Conservation (phyloP, 2,329 filamentous ascomycete genomes). For the Pseudopithomyces maydicus region DNA sequence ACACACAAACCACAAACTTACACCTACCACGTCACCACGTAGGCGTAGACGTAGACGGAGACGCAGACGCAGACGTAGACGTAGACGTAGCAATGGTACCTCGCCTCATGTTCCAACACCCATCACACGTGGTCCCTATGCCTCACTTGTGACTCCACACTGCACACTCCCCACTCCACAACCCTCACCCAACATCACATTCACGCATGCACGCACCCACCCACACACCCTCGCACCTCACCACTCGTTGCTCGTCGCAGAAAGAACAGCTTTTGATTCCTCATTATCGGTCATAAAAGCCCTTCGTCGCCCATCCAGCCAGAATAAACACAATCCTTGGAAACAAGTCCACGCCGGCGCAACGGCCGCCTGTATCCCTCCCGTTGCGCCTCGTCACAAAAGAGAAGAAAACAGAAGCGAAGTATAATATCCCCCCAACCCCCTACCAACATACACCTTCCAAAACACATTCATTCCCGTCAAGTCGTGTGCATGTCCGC, state of each 20-base stretch:
- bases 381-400: constrained; percentile 21
- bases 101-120: not conserved
- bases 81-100: not conserved
- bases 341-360: constrained; percentile 15
- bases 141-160: not conserved
- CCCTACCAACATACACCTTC: constrained; percentile 26
- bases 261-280: constrained; percentile 47
- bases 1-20: not conserved
- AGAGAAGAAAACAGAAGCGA: constrained; percentile 27
- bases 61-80: not conserved
- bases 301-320: constrained; percentile 24
- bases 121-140: not conserved
- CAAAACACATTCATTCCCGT: constrained; percentile 30
- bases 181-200: not conserved
- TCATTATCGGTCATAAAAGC: constrained; percentile 41
- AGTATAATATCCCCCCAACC: constrained; percentile 14
- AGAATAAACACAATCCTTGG: constrained; percentile 31
- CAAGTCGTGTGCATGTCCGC: constrained; percentile 33
- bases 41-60: not conserved
- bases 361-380: constrained; percentile 15
- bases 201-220: not conserved
- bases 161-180: not conserved
- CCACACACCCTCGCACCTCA: not conserved
- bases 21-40: not conserved
- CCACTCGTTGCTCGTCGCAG: constrained; percentile 7